These are phyloP conservation scores for Gossypioides kirkii DNA, from an alignment of 345 rosid genomes.

Conservation along the genomic window DNA sequence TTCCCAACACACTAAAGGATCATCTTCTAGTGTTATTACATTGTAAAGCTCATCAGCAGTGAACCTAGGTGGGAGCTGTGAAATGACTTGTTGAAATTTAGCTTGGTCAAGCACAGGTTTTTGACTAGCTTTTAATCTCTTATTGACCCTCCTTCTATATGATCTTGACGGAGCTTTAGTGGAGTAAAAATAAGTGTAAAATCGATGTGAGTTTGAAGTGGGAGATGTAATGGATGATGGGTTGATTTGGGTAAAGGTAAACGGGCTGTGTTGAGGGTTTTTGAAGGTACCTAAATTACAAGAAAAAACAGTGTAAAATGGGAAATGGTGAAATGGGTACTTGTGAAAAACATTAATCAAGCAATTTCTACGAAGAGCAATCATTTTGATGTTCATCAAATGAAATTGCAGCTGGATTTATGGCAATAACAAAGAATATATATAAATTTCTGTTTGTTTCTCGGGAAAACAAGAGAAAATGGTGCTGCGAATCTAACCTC, in stretches of 20 bases:
- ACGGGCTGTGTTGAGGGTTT: not conserved
- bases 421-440: not conserved
- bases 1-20: constrained; percentile 70
- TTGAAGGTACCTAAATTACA: not conserved
- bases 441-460: not conserved
- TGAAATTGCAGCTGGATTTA: not conserved
- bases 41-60: constrained; percentile 58
- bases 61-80: constrained; percentile 66
- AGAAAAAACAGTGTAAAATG: not conserved
- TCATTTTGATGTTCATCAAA: not conserved
- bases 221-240: not conserved
- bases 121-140: constrained; percentile 39
- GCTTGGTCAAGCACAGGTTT: constrained; percentile 55
- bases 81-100: constrained; percentile 41
- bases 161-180: constrained; percentile 49
- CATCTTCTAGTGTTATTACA: constrained; percentile 50
- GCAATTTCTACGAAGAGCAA: constrained; percentile 3
- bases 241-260: not conserved
- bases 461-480: not conserved
- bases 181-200: constrained; percentile 32
- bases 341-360: not conserved
- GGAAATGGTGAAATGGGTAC: not conserved
- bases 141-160: constrained; percentile 52
- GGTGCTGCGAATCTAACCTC: constrained; percentile 2
- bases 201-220: constrained; percentile 1